Evolutionary conservation across 345 rosid genomes (phyloP), one percentile per base, ranked within the genome.

Genomic region (Trapa incisa): DNA sequence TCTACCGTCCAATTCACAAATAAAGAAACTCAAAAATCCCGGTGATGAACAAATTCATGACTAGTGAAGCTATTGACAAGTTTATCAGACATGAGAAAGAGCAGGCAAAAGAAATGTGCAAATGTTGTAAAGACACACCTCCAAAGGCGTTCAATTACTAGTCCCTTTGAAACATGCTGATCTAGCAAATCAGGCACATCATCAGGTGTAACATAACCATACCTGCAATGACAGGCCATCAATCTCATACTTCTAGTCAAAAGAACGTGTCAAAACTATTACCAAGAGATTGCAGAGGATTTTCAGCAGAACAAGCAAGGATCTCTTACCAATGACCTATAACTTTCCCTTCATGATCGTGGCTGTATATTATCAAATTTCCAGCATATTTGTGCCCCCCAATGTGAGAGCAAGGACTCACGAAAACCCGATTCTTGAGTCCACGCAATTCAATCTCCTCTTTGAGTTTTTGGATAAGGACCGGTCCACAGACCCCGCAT

Each of bases 401-500:
- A 22, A 79, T 93, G 75, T 93, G 99, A 70, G 99, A 90, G 78
- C 97, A 91, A 0, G 92, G 87, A 70, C 71, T 78, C 36, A 91
- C 92, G 61, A 77, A 79, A 37, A 91, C 81, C 70, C 82, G 75
- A 56, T 79, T 85, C 12, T 78, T 74, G 76, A 91, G 76, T 64
- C 95, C 92, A 14, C 91, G 89, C 4, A 75, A 73, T 38, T 73
- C 81, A 39, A 88, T 82, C 77, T 85, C 99, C 77, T 84, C 80
- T 3, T 79, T 77, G 33, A 93, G 82, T 72, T 80, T 93, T 43
- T 87, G 86, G 33, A 94, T 86, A 1, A 94, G 89, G 67, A 73
- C 77, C 1, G 99, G 97, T 73, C 99, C 99, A 78, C 99, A 94
- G 70, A 94, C 96, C 48, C 97, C 99, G 35, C 97, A 94, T 64